Evolutionary conservation across 495 filamentous ascomycete species (phyloP), one percentile per base, ranked within the genome.

Genomic region (Penicillium macrosclerotiorum): DNA sequence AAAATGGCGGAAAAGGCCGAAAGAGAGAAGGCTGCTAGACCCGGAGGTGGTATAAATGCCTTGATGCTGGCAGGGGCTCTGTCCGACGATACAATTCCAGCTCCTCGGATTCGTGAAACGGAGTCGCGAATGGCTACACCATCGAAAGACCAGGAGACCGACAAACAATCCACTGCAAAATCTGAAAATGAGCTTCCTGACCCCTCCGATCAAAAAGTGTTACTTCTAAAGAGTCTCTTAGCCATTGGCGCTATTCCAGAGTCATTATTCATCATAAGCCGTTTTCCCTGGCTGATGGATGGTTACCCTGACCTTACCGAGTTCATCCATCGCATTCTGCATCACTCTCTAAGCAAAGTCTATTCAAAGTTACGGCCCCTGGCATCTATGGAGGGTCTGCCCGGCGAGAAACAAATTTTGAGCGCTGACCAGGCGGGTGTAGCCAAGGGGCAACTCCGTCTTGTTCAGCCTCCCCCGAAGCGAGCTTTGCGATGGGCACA

Each of bases 161-260:
- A 79, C 14, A 70, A 73, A 41, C 70, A 77, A 29, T 43, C 60
- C 2, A 59, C 71, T 2, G 55, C 62, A 0, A 75, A 80, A 43
- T 50, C 70, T 4, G 75, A 84, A 18, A 72, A 81, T 8, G 76
- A 80, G 29, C 72, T 90, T 1, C 88, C 86, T 4, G 84, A 92
- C 19, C 90, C 90, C 2, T 72, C 79, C n/a, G 91, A 97, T 51
- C 93, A 96, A 56, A 97, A 96, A 63, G 81, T 90, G 0, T 69
- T 79, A 36, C 75, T 99, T 1, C 75, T 99, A 26, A 86, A 85
- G 53, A 88, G 89, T 54, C 77, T 99, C 16, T 77, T 99, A 3
- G 84, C 84, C 8, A 91, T 96, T 51, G 94, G 94, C 17, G 93
- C 94, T 12, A 74, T 99, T 22, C 92, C 94, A 0, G 94, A 97